A percentile compares a stretch with the other conserved stretches of the same genome.
These are phyloP conservation scores for Limonium bicolor DNA, from an alignment of 148 eudicot species.

Conservation along the genomic window DNA sequence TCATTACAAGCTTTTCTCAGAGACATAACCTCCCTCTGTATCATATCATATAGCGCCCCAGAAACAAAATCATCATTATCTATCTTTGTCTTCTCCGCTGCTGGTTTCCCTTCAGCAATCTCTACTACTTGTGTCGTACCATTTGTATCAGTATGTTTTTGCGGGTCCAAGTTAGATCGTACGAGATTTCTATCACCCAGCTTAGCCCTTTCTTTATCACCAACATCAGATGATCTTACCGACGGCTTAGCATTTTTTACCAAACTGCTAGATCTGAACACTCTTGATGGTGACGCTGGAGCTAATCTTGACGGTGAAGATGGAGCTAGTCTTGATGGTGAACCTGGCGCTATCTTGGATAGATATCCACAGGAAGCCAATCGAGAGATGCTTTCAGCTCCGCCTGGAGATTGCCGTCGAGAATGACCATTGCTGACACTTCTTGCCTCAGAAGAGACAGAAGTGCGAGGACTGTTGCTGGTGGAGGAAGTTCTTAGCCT, in stretches of 20 bases:
- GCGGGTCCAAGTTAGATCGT: too few relatives aligned
- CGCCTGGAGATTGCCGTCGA: constrained; percentile 71
- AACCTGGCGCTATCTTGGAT: constrained; percentile 22
- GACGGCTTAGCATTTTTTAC: constrained; percentile 27
- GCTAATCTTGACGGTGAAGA: too few relatives aligned
- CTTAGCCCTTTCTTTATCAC: constrained; percentile 13
- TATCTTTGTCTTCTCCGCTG: constrained; percentile 16
- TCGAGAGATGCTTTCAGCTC: constrained; percentile 44
- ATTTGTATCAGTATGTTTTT: constrained; percentile 6
- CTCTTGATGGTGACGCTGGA: constrained; percentile 22
- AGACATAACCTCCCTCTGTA: constrained; percentile 71
- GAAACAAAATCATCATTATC: constrained; percentile 59
- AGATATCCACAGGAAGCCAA: constrained; percentile 38
- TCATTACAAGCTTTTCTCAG: constrained; percentile 67
- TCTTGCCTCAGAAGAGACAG: constrained; percentile 28
- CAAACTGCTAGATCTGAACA: constrained; percentile 19
- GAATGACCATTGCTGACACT: constrained; percentile 36
- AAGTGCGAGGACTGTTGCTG: constrained; percentile 20
- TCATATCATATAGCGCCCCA: constrained; percentile 64
- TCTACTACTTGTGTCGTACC: constrained; percentile 9
- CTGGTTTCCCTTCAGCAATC: constrained; percentile 17
- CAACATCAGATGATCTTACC: constrained; percentile 23
- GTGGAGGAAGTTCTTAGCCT: constrained; percentile 38
- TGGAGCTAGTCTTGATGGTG: too few relatives aligned
- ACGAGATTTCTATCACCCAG: constrained; percentile 5